These are phyloP conservation scores for Neodidymelliopsis sp. DNA, from an alignment of 2,329 filamentous ascomycete species.

Conservation along the genomic window DNA sequence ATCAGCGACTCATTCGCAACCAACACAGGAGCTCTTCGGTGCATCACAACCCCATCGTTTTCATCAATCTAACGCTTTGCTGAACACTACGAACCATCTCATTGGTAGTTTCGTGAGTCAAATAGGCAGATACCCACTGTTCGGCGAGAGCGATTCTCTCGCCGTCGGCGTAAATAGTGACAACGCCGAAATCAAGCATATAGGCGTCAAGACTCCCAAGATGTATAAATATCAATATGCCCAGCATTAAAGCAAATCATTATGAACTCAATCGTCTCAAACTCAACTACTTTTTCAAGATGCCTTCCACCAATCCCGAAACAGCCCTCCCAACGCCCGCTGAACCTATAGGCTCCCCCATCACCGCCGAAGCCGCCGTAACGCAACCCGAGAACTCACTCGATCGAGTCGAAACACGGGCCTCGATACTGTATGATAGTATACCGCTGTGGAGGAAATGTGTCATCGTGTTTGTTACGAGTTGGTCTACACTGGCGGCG, in stretches of 20 bases:
- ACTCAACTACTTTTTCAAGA: background rate
- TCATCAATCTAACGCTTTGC: too few species aligned
- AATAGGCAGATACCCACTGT: slow-evolving; percentile 13
- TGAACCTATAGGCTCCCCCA: background rate
- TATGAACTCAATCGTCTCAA: too few species aligned
- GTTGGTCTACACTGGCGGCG: slow-evolving; percentile 52
- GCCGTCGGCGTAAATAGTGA: slow-evolving; percentile 5
- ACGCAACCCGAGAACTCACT: slow-evolving; percentile 3
- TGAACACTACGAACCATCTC: background rate
- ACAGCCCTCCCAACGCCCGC: background rate
- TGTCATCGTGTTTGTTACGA: slow-evolving; percentile 52
- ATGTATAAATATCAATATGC: background rate
- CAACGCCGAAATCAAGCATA: slow-evolving; percentile 4
- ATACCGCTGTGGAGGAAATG: slow-evolving; percentile 41
- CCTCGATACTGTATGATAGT: slow-evolving; percentile 8
- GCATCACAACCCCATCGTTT: too few species aligned
- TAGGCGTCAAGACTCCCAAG: background rate
- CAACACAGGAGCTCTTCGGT: too few species aligned
- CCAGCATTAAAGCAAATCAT: too few species aligned
- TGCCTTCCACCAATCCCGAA: background rate
- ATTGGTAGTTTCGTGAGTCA: background rate
- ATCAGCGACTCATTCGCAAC: too few species aligned
- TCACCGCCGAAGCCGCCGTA: background rate
- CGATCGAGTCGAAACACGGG: slow-evolving; percentile 9
- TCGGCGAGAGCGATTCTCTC: slow-evolving; percentile 7